Conservation (phyloP, 352 stramenopile species). For the Phytopythium vexans region DNA sequence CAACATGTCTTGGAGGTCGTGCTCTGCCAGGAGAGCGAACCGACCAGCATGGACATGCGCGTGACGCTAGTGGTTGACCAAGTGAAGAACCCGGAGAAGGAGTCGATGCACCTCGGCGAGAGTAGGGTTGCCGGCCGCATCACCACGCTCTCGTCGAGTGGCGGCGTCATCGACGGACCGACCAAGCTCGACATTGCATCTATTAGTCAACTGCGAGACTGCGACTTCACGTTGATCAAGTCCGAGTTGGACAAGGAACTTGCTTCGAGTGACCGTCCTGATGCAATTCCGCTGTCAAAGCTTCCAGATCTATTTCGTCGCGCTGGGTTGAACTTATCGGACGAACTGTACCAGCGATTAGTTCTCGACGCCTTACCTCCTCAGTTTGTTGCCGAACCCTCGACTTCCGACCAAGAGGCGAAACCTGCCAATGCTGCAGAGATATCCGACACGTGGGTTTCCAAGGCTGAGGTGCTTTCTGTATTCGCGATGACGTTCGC, state of each 20-base stretch:
- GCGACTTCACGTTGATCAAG: constrained; percentile 43
- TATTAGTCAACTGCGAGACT: constrained; percentile 62
- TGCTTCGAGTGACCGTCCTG: neutral
- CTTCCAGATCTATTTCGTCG: constrained; percentile 35
- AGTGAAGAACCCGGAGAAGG: constrained; percentile 52
- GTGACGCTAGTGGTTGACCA: constrained; percentile 36
- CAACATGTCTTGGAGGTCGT: constrained; percentile 59
- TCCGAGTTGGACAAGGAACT: constrained; percentile 5
- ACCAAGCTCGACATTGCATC: constrained; percentile 48
- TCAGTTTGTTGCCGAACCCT: constrained; percentile 1
- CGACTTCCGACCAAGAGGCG: constrained; percentile 11
- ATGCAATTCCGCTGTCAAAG: constrained; percentile 16
- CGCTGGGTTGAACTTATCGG: constrained; percentile 22
- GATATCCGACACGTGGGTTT: constrained; percentile 8
- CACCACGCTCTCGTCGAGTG: constrained; percentile 44
- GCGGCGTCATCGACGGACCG: constrained; percentile 61
- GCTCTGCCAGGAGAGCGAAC: constrained; percentile 18
- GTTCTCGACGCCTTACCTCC: constrained; percentile 10
- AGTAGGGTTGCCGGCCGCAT: constrained; percentile 22
- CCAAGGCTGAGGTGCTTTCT: constrained; percentile 39
- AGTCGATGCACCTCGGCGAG: constrained; percentile 20
- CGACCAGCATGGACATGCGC: constrained; percentile 26
- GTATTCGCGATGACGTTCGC: constrained; percentile 61
- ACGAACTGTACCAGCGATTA: constrained; percentile 39
- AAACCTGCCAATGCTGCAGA: neutral